A percentile compares a stretch with the other conserved stretches of the same genome.
Evolutionary conservation across 2,329 filamentous ascomycete species (phyloP).

Genomic region (Botrytis elliptica): DNA sequence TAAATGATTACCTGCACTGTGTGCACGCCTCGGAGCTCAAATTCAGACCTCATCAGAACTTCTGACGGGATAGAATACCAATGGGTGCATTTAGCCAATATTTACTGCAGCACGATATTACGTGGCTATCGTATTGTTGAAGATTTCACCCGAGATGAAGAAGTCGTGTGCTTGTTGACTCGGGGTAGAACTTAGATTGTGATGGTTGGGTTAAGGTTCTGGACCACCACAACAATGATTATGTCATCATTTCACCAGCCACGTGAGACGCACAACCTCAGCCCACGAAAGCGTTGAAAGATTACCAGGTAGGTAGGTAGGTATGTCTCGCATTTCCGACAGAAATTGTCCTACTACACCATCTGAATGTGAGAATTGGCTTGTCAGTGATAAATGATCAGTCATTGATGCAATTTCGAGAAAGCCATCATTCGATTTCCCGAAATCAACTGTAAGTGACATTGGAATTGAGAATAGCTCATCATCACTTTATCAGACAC

Average conservation of each 20-base stretch:
- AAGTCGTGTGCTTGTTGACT: conserved; percentile 3
- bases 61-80: neutral
- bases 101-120: neutral
- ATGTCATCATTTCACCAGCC: neutral
- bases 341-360: neutral
- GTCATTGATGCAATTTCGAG: neutral
- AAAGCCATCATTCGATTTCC: neutral
- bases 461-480: neutral
- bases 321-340: neutral
- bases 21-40: neutral
- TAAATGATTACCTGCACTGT: neutral
- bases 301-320: neutral
- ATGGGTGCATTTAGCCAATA: conserved; percentile 6
- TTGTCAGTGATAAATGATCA: neutral
- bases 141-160: neutral
- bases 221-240: neutral
- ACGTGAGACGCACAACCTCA: neutral
- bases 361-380: neutral
- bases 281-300: neutral
- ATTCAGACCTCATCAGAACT: neutral
- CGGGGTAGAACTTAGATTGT: conserved; percentile 9
- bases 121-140: neutral
- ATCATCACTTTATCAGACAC: neutral
- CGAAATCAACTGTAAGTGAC: neutral
- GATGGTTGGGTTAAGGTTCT: conserved; percentile 1